Base-by-base conservation (phyloP, 2,329 filamentous ascomycete genomes). In the Epichloe gansuensis region DNA sequence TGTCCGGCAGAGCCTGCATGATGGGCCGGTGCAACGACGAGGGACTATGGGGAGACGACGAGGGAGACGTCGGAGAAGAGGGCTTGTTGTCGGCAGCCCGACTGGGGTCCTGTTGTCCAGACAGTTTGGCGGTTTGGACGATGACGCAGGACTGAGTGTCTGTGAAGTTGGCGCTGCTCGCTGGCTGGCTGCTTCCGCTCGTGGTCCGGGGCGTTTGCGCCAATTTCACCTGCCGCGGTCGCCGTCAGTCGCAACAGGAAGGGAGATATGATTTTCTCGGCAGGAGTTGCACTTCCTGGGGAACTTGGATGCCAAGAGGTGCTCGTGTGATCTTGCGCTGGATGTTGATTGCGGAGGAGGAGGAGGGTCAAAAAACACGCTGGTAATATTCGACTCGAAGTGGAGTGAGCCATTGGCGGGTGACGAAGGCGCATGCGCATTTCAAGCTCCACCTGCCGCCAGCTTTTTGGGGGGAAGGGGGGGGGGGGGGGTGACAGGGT, bases 1-100 rank as follows among this genome's bases (percentile, higher is more conserved):
- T 81, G 65, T 84, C 81, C 47, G 81, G 81, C 73, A 84, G 80
- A 56, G 80, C 77, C 70, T 82, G 78, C 74, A 84, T 76, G 63
- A 77, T 78, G 60, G 76, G 74, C 55, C 74, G 69, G 60, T 75
- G 74, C 49, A 57, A 49, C 38, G 50, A 52, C 55, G 69, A 63
- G 50, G 66, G 68, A 53, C 64, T 64, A 54, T 60, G 60, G 53
- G 66, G 63, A 34, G 64, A 61, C 53, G 59, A 59, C 12, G 42
- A 47, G 11, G 53, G 36, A 21, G 44, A 51, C 23, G 21, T 6
- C 15, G 57, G 40, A 11, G 55, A 52, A 6, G 44, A 5, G 51
- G 55, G 52, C 51, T 55, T 45, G 13, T 49, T 52, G 52, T 57
- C 59, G 58, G 65, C 61, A 49, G 58, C 57, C 63, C 59, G 61